Conservation (phyloP, 2,329 filamentous ascomycete genomes). For the Akanthomyces lecanii region DNA sequence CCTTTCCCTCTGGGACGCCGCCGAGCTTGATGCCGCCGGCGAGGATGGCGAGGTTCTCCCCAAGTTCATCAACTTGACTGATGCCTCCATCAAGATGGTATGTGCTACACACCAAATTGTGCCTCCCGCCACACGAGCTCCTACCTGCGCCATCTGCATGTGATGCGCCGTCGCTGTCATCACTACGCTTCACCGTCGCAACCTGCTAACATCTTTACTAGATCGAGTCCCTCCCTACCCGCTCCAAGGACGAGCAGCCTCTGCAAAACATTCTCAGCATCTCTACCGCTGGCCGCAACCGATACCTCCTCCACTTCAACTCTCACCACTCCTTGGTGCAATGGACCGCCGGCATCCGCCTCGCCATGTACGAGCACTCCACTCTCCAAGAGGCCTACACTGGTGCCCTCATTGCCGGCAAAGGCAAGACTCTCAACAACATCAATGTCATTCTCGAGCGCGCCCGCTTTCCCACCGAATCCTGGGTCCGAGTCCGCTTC, state of each 20-base stretch:
- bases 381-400: slow-evolving; percentile 96
- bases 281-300: slow-evolving; percentile 91
- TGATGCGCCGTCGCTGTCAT: background rate
- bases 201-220: slow-evolving; percentile 30
- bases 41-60: slow-evolving; percentile 81
- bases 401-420: slow-evolving; percentile 89
- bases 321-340: slow-evolving; percentile 88
- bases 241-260: slow-evolving; percentile 69
- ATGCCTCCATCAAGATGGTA: slow-evolving; percentile 98
- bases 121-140: background rate
- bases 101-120: slow-evolving; percentile 19
- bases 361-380: slow-evolving; percentile 91
- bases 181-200: background rate
- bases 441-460: slow-evolving; percentile 87
- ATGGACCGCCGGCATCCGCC: slow-evolving; percentile 91
- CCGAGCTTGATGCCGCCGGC: slow-evolving; percentile 81
- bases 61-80: slow-evolving; percentile 93
- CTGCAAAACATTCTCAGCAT: slow-evolving; percentile 94
- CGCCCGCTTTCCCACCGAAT: slow-evolving; percentile 70
- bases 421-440: slow-evolving; percentile 83
- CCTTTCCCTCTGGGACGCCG: slow-evolving; percentile 91
- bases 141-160: background rate
- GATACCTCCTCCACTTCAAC: slow-evolving; percentile 94
- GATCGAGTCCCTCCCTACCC: slow-evolving; percentile 87
- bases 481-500: slow-evolving; percentile 94